A percentile compares a stretch with the other conserved stretches of the same genome.
Evolutionary conservation across 345 rosid genomes (phyloP).

Genomic region (Stellera chamaejasme): DNA sequence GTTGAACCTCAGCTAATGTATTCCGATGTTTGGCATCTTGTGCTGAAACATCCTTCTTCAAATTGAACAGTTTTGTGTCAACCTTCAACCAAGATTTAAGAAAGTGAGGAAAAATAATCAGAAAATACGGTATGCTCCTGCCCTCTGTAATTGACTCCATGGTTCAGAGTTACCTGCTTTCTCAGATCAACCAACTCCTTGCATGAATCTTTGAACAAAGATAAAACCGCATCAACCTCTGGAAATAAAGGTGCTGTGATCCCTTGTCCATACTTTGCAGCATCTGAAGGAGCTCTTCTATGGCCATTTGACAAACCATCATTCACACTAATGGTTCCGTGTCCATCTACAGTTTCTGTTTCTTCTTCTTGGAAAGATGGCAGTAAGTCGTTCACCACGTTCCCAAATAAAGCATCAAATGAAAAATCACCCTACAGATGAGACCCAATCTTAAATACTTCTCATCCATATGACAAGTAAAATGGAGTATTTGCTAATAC

Average conservation of each 20-base stretch:
- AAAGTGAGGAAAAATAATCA: conserved; percentile 7
- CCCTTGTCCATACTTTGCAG: conserved; percentile 41
- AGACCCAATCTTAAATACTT: conserved; percentile 2
- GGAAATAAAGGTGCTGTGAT: conserved; percentile 73
- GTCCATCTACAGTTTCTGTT: conserved; percentile 55
- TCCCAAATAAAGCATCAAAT: conserved; percentile 91
- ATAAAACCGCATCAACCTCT: conserved; percentile 82
- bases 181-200: conserved; percentile 87
- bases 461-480: conserved; percentile 3
- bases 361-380: conserved; percentile 89
- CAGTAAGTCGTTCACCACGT: conserved; percentile 72
- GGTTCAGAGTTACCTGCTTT: conserved; percentile 47
- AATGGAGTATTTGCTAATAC: conserved; percentile 7
- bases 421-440: conserved; percentile 84
- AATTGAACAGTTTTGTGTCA: conserved; percentile 78
- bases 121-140: background rate
- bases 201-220: conserved; percentile 82
- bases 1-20: conserved; percentile 84
- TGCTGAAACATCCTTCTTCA: conserved; percentile 85
- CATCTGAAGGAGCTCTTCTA: conserved; percentile 47
- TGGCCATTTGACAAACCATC: conserved; percentile 73
- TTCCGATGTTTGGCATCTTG: conserved; percentile 94
- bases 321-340: conserved; percentile 41
- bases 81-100: conserved; percentile 42
- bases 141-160: background rate